A percentile compares a stretch with the other conserved stretches of the same genome.
Evolutionary conservation across 2,329 filamentous ascomycete species (phyloP).

Genomic region (Trichoderma lentiforme): DNA sequence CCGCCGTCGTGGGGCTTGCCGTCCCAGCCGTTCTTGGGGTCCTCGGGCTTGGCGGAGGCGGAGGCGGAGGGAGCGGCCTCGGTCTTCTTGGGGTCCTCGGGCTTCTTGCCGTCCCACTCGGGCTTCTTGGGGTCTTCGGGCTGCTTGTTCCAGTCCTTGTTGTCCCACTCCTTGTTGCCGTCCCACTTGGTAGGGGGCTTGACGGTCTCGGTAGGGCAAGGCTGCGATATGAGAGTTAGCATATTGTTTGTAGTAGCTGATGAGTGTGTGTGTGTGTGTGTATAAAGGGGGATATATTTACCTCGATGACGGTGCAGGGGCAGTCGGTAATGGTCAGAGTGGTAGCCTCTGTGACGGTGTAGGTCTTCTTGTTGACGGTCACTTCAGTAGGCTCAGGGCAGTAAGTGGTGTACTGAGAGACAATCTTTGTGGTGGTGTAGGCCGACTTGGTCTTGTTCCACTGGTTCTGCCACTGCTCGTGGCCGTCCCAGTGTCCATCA

Average conservation of each 20-base stretch:
- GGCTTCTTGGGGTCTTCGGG: neutral
- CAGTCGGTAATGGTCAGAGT: slow-evolving; percentile 55
- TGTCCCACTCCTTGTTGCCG: neutral
- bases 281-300: slow-evolving; percentile 23
- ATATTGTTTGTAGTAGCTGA: neutral
- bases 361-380: slow-evolving; percentile 48
- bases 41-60: neutral
- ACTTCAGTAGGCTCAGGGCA: slow-evolving; percentile 50
- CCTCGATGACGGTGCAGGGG: slow-evolving; percentile 46
- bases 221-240: neutral
- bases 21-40: neutral
- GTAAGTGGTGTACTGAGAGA: slow-evolving; percentile 37
- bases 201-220: neutral
- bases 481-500: neutral
- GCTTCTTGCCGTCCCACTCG: neutral
- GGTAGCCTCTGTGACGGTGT: slow-evolving; percentile 52
- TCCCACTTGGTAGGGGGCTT: neutral
- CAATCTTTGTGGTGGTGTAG: slow-evolving; percentile 34
- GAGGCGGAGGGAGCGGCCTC: neutral
- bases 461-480: neutral
- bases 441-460: slow-evolving; percentile 25
- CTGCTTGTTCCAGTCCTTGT: neutral
- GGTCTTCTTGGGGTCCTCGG: neutral
- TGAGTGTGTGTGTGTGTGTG: too few species aligned
- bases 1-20: neutral